Evolutionary conservation across 75 land plant genomes (phyloP), one percentile per base, ranked within the genome.

Genomic region (Picea glauca): DNA sequence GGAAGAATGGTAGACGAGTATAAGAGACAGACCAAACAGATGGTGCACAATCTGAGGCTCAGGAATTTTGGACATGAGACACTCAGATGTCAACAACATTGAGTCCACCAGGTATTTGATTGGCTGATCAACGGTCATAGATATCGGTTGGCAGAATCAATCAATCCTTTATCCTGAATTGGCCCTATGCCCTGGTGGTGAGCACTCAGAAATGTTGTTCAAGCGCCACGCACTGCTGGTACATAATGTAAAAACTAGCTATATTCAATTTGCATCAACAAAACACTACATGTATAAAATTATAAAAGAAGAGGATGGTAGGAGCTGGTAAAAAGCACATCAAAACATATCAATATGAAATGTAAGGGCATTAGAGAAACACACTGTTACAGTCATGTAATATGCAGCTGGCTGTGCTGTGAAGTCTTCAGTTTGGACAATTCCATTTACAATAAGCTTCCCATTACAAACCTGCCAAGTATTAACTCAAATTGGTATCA

Each of bases 391-490:
- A 40, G 75, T 74, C 82, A 84, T 78, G 9, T 76, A 80, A 78
- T 88, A 88, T 38, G 54, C 67, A 61, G 85, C 76, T 33, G 75
- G 83, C 70, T 91, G 88, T 76, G 83, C 84, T 30, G 84, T 76
- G 54, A 88, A 91, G 77, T 84, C 83, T 78, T 91, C 92, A 9
- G 74, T 58, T 81, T 79, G 78, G 1, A 67, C 79, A 68, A 75
- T 67, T 46, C 92, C 88, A 83, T 91, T 91, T 35, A 91, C 85
- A 79, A 81, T 62, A 58, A 91, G 91, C 57, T 60, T 84, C 12
- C 92, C 92, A 56, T 88, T 31, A 18, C 46, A 62, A 58, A 90
- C 85, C 90, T 88, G 75, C 35, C 70, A 62, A 30, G 40, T 50
- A 50, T 13, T 65, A 68, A 40, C 9, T 50, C 56, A 38, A 68